Base-by-base conservation (phyloP, 2,329 filamentous ascomycete species). In the Aspergillus aculeatus region DNA sequence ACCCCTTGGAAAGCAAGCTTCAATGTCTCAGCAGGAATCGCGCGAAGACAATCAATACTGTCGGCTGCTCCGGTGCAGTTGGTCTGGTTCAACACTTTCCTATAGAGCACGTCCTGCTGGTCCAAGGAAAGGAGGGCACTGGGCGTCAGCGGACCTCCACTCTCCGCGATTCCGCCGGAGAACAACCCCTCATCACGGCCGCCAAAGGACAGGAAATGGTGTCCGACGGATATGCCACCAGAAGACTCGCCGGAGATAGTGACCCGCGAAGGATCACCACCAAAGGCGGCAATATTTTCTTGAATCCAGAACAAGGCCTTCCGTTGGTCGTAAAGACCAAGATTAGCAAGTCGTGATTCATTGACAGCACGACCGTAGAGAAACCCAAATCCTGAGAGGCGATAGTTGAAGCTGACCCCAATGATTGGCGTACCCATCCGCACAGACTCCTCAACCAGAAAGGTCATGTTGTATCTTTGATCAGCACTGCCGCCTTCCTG, bases 391-490 rank as follows among this genome's bases (percentile, higher is more conserved):
- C 73, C 74, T 14, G 73, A 74, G 19, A 82, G 72, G 3, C 81
- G 77, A 60, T 84, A 84, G 64, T 83, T 83, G 63, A 84, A 75
- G 57, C 76, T 79, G 0, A 83, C 80, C 1, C 75, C 80, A 10
- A 85, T 76, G 14, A 84, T 73, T 0, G 82, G 82, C 56, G 80
- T 77, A 1, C 75, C 75, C 29, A 82, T 77, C 4, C 80, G 73
- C 26, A 80, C 78, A 23, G 81, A 80, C 19, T 81, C 77, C 50
- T 80, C 72, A 5, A 89, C 83, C 47, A 87, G 78, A 65, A 82
- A 85, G 2, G 81, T 82, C 41, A 86, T 71, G 64, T 88, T 88
- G 71, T 88, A 89, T 57, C 62, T 58, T 19, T 64, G 62, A 32
- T 66, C 62, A 12, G 61, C 55, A n/a, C 61, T 64, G 14, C 76